These are phyloP conservation scores for Ehretia macrophylla DNA, from an alignment of 257 asterid genomes.

Conservation along the genomic window DNA sequence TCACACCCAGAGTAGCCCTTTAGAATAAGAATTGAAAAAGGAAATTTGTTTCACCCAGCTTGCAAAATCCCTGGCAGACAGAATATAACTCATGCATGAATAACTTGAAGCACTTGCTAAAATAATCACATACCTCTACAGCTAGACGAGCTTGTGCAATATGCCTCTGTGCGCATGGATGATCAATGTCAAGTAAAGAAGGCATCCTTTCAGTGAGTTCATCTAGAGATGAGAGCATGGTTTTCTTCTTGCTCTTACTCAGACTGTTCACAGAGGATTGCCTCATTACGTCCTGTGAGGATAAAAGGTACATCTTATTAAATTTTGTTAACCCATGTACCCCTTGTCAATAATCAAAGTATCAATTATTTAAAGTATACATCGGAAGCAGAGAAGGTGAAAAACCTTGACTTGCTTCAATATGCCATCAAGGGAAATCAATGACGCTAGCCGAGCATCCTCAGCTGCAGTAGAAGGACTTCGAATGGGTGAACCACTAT, in stretches of 20 bases:
- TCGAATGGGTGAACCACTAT: slow-evolving; percentile 67
- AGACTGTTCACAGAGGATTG: slow-evolving; percentile 64
- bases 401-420: slow-evolving; percentile 88
- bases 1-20: too few species aligned
- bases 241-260: slow-evolving; percentile 77
- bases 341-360: too few species aligned
- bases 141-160: slow-evolving; percentile 76
- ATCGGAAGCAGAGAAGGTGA: not conserved
- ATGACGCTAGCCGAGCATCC: slow-evolving; percentile 96
- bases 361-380: too few species aligned
- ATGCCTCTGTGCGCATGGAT: slow-evolving; percentile 90
- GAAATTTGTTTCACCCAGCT: too few species aligned
- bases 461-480: slow-evolving; percentile 96
- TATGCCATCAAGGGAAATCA: slow-evolving; percentile 86
- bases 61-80: too few species aligned
- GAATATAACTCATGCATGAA: too few species aligned
- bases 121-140: slow-evolving; percentile 55
- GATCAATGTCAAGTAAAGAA: slow-evolving; percentile 89
- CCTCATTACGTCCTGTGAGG: slow-evolving; percentile 70
- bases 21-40: too few species aligned
- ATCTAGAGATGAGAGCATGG: slow-evolving; percentile 65
- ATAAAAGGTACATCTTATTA: not conserved
- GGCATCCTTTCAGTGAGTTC: slow-evolving; percentile 90
- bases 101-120: too few species aligned
- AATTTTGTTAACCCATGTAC: too few species aligned